Evolutionary conservation across 208 protist species (phyloP), one percentile per base, ranked within the genome.

Genomic region (Leishmania martiniquensis): DNA sequence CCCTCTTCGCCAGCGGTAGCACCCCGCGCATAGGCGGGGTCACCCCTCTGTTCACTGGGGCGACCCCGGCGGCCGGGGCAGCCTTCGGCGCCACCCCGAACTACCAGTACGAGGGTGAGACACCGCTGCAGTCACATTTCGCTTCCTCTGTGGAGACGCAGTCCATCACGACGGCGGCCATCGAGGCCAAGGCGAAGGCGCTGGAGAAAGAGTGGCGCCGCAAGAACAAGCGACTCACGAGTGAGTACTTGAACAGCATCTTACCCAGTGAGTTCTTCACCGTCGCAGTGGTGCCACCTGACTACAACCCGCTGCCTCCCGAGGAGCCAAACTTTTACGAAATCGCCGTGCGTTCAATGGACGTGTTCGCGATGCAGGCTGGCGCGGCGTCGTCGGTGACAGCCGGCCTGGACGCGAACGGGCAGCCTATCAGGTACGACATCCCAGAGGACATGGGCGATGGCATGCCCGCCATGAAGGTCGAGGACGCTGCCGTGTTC

Each of bases 401-500:
- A 32, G 66, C 77, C 32, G 80, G 77, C 60, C 82, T 74, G 22
- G 89, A 89, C 62, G 75, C 76, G 44, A 81, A 85, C 45, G 76
- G 76, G 39, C 75, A 85, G 54, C 72, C 72, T 20, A 70, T 81
- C 67, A 89, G 85, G 22, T 97, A 96, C 83, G 93, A 97, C 73
- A 97, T 96, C 65, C 93, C 92, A 9, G 93, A 96, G 44, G 89
- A 86, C 79, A 88, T 97, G 74, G 95, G 94, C 10, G 85, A 93
- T 1, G 95, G 91, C 47, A 94, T 99, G 89, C 98, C 99, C 1
- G 89, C 84, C 29, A 93, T 99, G 87, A 98, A 99, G 84, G 96
- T 99, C 32, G 95, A 99, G 73, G 99, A 99, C 85, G 96, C 96
- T 34, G 91, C 96, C 59, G 98, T 99, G 72, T 99, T 99, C 83